These are phyloP conservation scores for Jackrogersella minutella DNA, from an alignment of 495 filamentous ascomycete genomes.

Conservation along the genomic window DNA sequence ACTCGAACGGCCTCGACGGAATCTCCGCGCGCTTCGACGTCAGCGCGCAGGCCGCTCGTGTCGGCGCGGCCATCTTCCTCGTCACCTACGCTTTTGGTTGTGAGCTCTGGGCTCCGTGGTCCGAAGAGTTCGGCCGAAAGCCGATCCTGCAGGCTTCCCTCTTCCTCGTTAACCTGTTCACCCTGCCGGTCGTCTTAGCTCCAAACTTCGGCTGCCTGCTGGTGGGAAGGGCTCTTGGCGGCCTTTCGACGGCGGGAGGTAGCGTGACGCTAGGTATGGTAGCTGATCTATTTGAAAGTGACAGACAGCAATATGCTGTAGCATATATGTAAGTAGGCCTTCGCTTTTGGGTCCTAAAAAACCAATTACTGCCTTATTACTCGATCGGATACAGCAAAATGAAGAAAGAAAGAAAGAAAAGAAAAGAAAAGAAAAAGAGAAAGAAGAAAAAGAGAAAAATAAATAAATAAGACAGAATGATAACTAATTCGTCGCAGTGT, in stretches of 20 bases:
- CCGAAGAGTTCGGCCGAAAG: slow-evolving; percentile 79
- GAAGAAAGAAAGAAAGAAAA: too few species aligned
- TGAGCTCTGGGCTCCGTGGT: slow-evolving; percentile 85
- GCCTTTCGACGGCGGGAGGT: slow-evolving; percentile 76
- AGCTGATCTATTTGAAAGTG: slow-evolving; percentile 78
- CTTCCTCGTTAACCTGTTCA: slow-evolving; percentile 77
- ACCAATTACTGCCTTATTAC: too few species aligned
- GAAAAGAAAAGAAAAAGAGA: too few species aligned
- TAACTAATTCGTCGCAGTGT: slow-evolving; percentile 63
- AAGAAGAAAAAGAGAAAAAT: too few species aligned
- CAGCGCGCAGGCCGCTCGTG: slow-evolving; percentile 68
- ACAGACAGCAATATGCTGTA: slow-evolving; percentile 76
- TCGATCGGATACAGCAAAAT: too few species aligned
- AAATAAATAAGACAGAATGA: too few species aligned
- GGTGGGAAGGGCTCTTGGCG: slow-evolving; percentile 71
- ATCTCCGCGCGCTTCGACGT: slow-evolving; percentile 70
- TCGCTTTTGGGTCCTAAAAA: background rate
- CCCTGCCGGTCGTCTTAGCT: slow-evolving; percentile 74
- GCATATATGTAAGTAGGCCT: slow-evolving; percentile 58
- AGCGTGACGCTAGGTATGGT: slow-evolving; percentile 86
- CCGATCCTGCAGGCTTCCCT: slow-evolving; percentile 74
- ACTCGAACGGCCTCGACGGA: slow-evolving; percentile 68
- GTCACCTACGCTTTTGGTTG: slow-evolving; percentile 80
- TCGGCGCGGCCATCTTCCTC: slow-evolving; percentile 75
- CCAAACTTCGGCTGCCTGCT: slow-evolving; percentile 73